phyloP scores from a whole-genome alignment of 2,329 filamentous ascomycete species.

The Colletotrichum agaves region DNA sequence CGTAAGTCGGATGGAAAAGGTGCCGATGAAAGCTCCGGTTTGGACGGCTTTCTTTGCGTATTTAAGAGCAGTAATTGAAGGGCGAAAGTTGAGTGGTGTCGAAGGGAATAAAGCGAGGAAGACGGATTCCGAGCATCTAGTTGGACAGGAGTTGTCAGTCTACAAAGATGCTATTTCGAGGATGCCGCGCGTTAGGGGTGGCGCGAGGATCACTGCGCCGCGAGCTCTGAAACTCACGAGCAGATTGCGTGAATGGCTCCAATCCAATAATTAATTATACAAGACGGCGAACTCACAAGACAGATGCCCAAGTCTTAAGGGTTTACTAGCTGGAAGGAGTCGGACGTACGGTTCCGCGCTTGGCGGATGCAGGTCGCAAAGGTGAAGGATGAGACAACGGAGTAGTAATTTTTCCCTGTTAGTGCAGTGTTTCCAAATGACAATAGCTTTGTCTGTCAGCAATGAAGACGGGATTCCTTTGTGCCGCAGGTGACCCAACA shows the following conservation, averaged over 20 bases:
- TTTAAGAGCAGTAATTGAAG: neutral
- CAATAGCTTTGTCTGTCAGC: constrained; percentile 27
- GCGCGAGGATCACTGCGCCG: constrained; percentile 31
- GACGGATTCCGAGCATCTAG: constrained; percentile 12
- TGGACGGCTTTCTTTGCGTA: constrained; percentile 16
- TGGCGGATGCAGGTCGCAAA: constrained; percentile 26
- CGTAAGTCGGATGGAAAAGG: constrained; percentile 26
- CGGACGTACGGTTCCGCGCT: constrained; percentile 8
- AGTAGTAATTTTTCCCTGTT: neutral
- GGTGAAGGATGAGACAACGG: constrained; percentile 27
- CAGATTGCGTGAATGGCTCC: constrained; percentile 8
- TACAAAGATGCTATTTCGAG: constrained; percentile 29
- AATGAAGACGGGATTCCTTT: neutral
- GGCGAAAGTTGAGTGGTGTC: neutral
- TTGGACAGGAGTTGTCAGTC: constrained; percentile 8
- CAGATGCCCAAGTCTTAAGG: neutral
- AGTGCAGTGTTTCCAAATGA: neutral
- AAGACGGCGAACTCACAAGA: constrained; percentile 22
- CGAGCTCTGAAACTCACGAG: constrained; percentile 32
- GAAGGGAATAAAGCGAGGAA: neutral
- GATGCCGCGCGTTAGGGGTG: constrained; percentile 35
- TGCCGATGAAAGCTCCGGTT: constrained; percentile 26
- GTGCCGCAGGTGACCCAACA: constrained; percentile 5
- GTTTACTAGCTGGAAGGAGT: constrained; percentile 5
- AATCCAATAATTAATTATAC: constrained; percentile 18